Evolutionary conservation across 2,329 filamentous ascomycete species (phyloP).

Genomic region (Trichoderma guizhouense): DNA sequence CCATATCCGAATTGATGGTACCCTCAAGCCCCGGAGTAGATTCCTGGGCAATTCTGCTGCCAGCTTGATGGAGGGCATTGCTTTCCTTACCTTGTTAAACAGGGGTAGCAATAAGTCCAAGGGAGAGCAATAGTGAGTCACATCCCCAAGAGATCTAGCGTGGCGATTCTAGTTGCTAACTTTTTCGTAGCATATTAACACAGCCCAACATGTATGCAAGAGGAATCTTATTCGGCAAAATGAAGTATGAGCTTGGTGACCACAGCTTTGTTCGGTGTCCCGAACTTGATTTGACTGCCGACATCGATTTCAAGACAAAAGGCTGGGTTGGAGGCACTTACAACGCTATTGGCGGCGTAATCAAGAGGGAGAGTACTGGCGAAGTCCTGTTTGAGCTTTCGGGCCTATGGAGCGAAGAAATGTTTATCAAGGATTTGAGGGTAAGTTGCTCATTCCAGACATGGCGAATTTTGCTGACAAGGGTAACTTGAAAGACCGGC

Average conservation of each 20-base stretch:
- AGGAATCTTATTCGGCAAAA: slow-evolving; percentile 95
- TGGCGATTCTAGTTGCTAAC: slow-evolving; percentile 13
- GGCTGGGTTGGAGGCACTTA: slow-evolving; percentile 96
- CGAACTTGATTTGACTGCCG: slow-evolving; percentile 78
- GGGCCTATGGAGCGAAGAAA: slow-evolving; percentile 90
- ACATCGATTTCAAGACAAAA: slow-evolving; percentile 98
- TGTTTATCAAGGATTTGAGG: slow-evolving; percentile 81
- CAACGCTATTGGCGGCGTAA: slow-evolving; percentile 88
- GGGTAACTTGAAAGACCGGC: slow-evolving; percentile 64
- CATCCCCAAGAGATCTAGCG: neutral
- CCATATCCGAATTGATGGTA: slow-evolving; percentile 91
- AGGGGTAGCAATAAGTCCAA: slow-evolving; percentile 60
- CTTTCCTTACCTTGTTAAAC: slow-evolving; percentile 79
- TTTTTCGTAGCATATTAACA: slow-evolving; percentile 67
- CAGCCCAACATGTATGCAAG: slow-evolving; percentile 99
- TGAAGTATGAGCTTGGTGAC: slow-evolving; percentile 98
- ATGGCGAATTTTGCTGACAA: neutral
- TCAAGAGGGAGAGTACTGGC: slow-evolving; percentile 83
- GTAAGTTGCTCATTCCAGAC: slow-evolving; percentile 45
- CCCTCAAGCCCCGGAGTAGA: slow-evolving; percentile 88
- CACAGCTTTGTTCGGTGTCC: slow-evolving; percentile 91
- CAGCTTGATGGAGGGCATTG: slow-evolving; percentile 96
- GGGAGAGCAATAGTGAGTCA: slow-evolving; percentile 81
- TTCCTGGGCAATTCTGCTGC: slow-evolving; percentile 97
- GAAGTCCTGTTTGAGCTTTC: slow-evolving; percentile 89